These are phyloP conservation scores for Tubosaeta sp. DNA, from an alignment of 768 basidiomycete genomes.

Conservation along the genomic window DNA sequence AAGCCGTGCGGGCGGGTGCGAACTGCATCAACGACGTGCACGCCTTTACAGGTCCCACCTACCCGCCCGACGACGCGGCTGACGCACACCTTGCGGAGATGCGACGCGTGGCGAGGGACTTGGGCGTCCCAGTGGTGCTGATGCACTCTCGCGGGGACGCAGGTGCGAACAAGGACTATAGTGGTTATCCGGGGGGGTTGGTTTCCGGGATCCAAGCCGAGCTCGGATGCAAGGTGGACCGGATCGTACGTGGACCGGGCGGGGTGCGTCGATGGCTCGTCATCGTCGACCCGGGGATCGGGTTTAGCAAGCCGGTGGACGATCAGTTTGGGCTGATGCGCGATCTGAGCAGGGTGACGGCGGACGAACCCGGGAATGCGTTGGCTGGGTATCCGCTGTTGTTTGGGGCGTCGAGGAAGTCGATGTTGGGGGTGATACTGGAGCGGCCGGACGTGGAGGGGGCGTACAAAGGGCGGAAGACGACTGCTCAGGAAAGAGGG, in stretches of 20 bases:
- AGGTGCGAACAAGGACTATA: conserved; percentile 65
- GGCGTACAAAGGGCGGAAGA: conserved; percentile 45
- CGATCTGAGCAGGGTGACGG: conserved; percentile 42
- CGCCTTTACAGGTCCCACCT: conserved; percentile 66
- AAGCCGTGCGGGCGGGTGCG: conserved; percentile 74
- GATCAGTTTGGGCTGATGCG: conserved; percentile 72
- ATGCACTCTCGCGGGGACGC: conserved; percentile 96
- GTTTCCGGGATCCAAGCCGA: conserved; percentile 68
- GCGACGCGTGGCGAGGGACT: conserved; percentile 58
- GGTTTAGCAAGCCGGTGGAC: conserved; percentile 84
- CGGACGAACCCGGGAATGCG: conserved; percentile 41
- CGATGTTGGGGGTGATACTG: conserved; percentile 72
- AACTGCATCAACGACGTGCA: conserved; percentile 94
- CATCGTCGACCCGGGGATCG: conserved; percentile 87
- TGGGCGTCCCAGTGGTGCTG: conserved; percentile 75
- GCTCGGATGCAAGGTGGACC: conserved; percentile 62
- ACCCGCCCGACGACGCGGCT: conserved; percentile 31
- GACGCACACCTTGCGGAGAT: conserved; percentile 50
- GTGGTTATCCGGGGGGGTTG: conserved; percentile 44
- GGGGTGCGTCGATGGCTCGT: conserved; percentile 87
- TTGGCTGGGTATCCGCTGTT: conserved; percentile 61
- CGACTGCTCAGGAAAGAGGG: conserved; percentile 59
- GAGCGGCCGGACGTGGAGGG: conserved; percentile 38
- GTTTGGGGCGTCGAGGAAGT: conserved; percentile 80
- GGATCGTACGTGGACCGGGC: conserved; percentile 58